Percentiles rank a stretch among this genome's conserved stretches.
phyloP scores from a whole-genome alignment of 2,329 filamentous ascomycete genomes.

The Fusarium solani-melongenae region DNA sequence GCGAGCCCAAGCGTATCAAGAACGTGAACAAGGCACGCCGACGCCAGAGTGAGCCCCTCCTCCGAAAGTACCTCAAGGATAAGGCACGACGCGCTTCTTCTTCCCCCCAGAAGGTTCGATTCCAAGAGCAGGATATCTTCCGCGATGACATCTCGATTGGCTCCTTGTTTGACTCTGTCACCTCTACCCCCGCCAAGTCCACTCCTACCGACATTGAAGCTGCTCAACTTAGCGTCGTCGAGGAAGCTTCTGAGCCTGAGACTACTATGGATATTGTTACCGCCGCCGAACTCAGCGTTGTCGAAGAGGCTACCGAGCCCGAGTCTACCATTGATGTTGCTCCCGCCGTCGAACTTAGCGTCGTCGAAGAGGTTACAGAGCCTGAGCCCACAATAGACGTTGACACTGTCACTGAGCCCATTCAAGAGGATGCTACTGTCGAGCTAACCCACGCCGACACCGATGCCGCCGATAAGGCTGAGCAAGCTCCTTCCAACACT shows the following conservation, averaged over 20 bases:
- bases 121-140: constrained; percentile 33
- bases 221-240: not conserved
- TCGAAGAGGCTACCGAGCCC: not conserved
- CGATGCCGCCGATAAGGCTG: not conserved
- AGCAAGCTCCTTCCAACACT: not conserved
- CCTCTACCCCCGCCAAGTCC: not conserved
- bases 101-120: constrained; percentile 44
- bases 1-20: constrained; percentile 36
- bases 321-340: not conserved
- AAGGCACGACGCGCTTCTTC: constrained; percentile 43
- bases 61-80: constrained; percentile 40
- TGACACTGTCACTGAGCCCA: not conserved
- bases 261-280: not conserved
- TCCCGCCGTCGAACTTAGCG: not conserved
- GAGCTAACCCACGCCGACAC: not conserved
- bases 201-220: not conserved
- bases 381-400: not conserved
- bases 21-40: constrained; percentile 40
- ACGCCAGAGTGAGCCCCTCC: constrained; percentile 50
- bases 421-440: not conserved
- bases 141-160: constrained; percentile 22
- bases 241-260: not conserved
- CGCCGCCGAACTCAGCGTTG: not conserved
- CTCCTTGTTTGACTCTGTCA: constrained; percentile 5
- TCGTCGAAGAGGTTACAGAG: not conserved